A percentile compares a stretch with the other conserved stretches of the same genome.
Evolutionary conservation across 2,329 filamentous ascomycete species (phyloP).

Genomic region (Aspergillus sergii): DNA sequence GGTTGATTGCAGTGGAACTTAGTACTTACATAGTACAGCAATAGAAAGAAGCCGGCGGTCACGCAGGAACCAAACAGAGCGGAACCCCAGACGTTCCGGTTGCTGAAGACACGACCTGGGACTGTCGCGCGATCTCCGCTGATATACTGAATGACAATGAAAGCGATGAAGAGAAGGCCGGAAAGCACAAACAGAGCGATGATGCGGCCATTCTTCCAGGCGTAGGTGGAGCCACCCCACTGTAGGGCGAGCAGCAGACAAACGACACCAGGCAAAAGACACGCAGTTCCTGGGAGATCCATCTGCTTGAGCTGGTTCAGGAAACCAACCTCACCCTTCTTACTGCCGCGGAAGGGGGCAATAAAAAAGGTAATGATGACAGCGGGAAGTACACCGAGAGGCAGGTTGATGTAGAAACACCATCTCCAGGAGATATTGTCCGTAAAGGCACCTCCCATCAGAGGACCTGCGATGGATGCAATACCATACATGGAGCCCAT

Average conservation of each 20-base stretch:
- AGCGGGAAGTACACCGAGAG: slow-evolving; percentile 47
- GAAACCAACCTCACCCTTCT: slow-evolving; percentile 25
- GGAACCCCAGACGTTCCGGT: slow-evolving; percentile 6
- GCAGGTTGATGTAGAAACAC: slow-evolving; percentile 61
- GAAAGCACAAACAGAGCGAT: slow-evolving; percentile 46
- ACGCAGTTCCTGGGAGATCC: slow-evolving; percentile 46
- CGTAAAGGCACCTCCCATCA: slow-evolving; percentile 22
- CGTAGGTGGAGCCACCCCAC: slow-evolving; percentile 54
- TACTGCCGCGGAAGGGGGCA: slow-evolving; percentile 40
- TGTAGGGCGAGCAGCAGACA: slow-evolving; percentile 52
- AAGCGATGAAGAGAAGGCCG: slow-evolving; percentile 47
- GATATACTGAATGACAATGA: slow-evolving; percentile 27
- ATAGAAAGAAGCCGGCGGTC: slow-evolving; percentile 1
- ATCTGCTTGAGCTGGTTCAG: slow-evolving; percentile 35
- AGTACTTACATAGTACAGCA: slow-evolving; percentile 7
- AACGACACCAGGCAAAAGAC: slow-evolving; percentile 26
- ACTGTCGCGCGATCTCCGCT: slow-evolving; percentile 6
- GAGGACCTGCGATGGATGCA: slow-evolving; percentile 38
- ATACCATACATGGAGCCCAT: slow-evolving; percentile 39
- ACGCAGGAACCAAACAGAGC: slow-evolving; percentile 2
- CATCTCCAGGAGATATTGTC: slow-evolving; percentile 33
- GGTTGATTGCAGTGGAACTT: background rate
- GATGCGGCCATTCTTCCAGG: slow-evolving; percentile 46
- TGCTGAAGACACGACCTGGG: slow-evolving; percentile 1
- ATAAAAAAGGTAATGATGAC: slow-evolving; percentile 43